Evolutionary conservation across 1,284 basidiomycete species (phyloP).

Genomic region (Apiotrichum sp.): DNA sequence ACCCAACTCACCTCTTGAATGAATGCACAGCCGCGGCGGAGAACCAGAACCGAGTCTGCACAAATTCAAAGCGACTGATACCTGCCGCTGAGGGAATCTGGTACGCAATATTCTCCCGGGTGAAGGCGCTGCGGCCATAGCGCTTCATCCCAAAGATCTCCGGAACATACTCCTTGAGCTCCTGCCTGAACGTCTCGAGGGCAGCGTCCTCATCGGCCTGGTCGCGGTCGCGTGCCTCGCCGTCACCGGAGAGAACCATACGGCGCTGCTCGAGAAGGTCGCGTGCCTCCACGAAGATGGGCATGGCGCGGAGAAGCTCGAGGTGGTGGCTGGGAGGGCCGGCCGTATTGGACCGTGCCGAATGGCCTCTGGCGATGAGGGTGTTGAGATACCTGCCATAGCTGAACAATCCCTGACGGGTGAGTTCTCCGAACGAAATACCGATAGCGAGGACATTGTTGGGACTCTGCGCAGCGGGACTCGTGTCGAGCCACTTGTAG

Average conservation of each 20-base stretch:
- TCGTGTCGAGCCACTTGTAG: slow-evolving; percentile 78
- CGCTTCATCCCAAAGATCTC: slow-evolving; percentile 35
- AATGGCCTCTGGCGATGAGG: slow-evolving; percentile 66
- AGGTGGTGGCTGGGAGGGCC: slow-evolving; percentile 31
- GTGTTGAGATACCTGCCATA: slow-evolving; percentile 79
- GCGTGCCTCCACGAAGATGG: slow-evolving; percentile 40
- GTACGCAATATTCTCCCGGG: slow-evolving; percentile 30
- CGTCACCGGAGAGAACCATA: slow-evolving; percentile 37
- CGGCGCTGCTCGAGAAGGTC: slow-evolving; percentile 38
- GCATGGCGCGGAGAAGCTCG: slow-evolving; percentile 34
- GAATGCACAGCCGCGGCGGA: slow-evolving; percentile 24
- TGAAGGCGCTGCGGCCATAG: slow-evolving; percentile 23
- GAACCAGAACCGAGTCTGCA: slow-evolving; percentile 37
- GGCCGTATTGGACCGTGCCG: slow-evolving; percentile 21
- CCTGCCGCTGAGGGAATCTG: slow-evolving; percentile 23
- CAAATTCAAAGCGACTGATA: slow-evolving; percentile 34
- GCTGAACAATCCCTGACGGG: slow-evolving; percentile 68
- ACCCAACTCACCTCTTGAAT: slow-evolving; percentile 22
- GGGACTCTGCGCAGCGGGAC: slow-evolving; percentile 56
- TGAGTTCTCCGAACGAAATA: slow-evolving; percentile 70
- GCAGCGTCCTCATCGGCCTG: slow-evolving; percentile 29
- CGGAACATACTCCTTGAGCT: slow-evolving; percentile 40
- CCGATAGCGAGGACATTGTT: slow-evolving; percentile 61
- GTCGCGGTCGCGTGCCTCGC: slow-evolving; percentile 21
- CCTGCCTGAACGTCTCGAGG: slow-evolving; percentile 29